Evolutionary conservation across 192 early-diverging fungal species (phyloP).

Genomic region (Gaertneriomyces sp.): DNA sequence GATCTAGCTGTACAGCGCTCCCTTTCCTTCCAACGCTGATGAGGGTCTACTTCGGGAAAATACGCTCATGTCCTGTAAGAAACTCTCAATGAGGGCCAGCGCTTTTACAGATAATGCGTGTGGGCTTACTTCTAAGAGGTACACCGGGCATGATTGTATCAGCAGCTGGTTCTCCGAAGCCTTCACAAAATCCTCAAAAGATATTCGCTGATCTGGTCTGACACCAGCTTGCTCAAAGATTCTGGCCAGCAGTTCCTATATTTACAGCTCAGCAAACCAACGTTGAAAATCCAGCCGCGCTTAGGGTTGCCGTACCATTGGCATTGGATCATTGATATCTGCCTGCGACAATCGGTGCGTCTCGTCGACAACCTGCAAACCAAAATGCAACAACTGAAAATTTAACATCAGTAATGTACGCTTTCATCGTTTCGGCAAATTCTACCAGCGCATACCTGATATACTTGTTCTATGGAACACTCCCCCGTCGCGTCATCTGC

Average conservation of each 20-base stretch:
- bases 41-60: background rate
- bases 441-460: slow-evolving; percentile 32
- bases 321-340: slow-evolving; percentile 42
- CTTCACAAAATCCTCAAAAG: slow-evolving; percentile 33
- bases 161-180: slow-evolving; percentile 26
- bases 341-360: slow-evolving; percentile 37
- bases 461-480: slow-evolving; percentile 35
- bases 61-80: too few species aligned
- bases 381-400: slow-evolving; percentile 35
- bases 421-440: background rate
- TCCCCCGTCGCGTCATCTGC: slow-evolving; percentile 35
- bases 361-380: slow-evolving; percentile 33
- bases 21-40: background rate
- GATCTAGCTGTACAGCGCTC: background rate
- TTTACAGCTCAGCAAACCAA: background rate
- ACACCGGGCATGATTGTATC: slow-evolving; percentile 36
- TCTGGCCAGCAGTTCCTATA: slow-evolving; percentile 28
- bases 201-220: slow-evolving; percentile 8
- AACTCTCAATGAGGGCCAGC: background rate
- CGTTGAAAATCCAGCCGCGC: background rate
- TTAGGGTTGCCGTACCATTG: slow-evolving; percentile 30
- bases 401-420: background rate
- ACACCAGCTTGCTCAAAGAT: slow-evolving; percentile 33
- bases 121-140: slow-evolving; percentile 34
- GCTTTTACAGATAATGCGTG: too few species aligned